Conservation (phyloP, 2,329 filamentous ascomycete species). For the Falciphora oryzae region DNA sequence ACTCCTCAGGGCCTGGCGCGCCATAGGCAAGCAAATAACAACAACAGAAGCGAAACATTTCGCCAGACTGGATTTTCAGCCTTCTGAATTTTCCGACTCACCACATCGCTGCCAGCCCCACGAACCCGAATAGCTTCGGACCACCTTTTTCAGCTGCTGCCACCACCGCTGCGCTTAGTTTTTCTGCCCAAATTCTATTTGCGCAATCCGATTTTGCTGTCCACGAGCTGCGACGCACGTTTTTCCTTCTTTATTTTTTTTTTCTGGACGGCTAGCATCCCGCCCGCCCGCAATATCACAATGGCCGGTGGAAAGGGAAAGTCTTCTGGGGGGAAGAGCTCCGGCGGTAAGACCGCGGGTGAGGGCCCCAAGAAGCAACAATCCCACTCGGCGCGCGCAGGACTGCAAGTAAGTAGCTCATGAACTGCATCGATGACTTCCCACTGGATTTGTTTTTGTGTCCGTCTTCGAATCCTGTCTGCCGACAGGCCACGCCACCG, state of each 20-base stretch:
- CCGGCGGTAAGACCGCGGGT: slow-evolving; percentile 67
- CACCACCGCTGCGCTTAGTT: slow-evolving; percentile 4
- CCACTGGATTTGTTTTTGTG: slow-evolving; percentile 17
- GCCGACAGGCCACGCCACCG: background rate
- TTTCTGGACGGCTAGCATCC: slow-evolving; percentile 13
- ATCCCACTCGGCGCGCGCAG: slow-evolving; percentile 93
- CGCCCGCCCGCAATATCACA: slow-evolving; percentile 24
- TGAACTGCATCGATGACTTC: slow-evolving; percentile 8
- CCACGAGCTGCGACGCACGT: background rate
- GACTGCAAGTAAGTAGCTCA: slow-evolving; percentile 73
- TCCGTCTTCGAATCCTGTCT: background rate
- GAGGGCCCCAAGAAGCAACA: slow-evolving; percentile 78
- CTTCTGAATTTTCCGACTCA: slow-evolving; percentile 25
- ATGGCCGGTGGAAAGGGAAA: slow-evolving; percentile 91
- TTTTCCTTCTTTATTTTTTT: slow-evolving; percentile 6
- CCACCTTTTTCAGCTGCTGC: slow-evolving; percentile 3
- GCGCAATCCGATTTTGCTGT: background rate
- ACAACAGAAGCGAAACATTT: slow-evolving; percentile 6
- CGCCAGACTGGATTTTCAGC: slow-evolving; percentile 12
- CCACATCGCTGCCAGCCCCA: slow-evolving; percentile 19
- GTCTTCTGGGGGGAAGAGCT: slow-evolving; percentile 81
- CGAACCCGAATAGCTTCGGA: slow-evolving; percentile 6
- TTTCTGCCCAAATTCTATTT: slow-evolving; percentile 8
- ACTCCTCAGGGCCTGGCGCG: background rate
- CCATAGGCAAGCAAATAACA: slow-evolving; percentile 4